Evolutionary conservation across 2,329 filamentous ascomycete genomes (phyloP), one percentile per base, ranked within the genome.

Genomic region (Rutstroemia sp.): DNA sequence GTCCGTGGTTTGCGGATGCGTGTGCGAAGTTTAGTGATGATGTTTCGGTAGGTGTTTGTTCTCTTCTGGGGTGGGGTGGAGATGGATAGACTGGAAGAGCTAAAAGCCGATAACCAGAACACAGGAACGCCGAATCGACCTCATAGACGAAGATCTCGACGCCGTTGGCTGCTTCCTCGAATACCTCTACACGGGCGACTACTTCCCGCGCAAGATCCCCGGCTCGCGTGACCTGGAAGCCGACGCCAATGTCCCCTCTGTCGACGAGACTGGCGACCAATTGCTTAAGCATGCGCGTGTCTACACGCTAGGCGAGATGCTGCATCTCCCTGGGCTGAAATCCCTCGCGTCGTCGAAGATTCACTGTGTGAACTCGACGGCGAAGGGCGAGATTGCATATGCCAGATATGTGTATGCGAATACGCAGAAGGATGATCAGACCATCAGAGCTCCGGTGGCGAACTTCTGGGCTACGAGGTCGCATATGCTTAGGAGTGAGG

Each of bases 321-420:
- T 94, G 59, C 80, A 83, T 42, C 74, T 90, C 49, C 73, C 77
- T 0, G 75, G 76, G 9, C 82, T 96, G 61, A 89, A 88, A 72
- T 81, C 78, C 18, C 83, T 96, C 27, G 87, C 91, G 2, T 88
- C 88, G 70, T 85, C 82, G 70, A 96, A 96, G 77, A 96, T 96
- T 66, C 90, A 96, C 76, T 89, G 89, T 70, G 88, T 95, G 66
- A 87, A 91, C 68, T 90, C 87, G 46, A 95, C 88, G 0, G 90
- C 90, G 38, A 87, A 86, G 73, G 92, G 90, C 71, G 92, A 96
- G 77, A 92, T 96, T 68, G 83, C 86, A 25, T 96, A 96, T 72
- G 92, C 92, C 8, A 84, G 90, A 70, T 96, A 91, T 74, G 88
- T 95, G 34, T 96, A 96, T 76, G 83, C 82, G 59, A 83, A 90